phyloP scores from a whole-genome alignment of 495 filamentous ascomycete species.

The Jackrogersella minutella region DNA sequence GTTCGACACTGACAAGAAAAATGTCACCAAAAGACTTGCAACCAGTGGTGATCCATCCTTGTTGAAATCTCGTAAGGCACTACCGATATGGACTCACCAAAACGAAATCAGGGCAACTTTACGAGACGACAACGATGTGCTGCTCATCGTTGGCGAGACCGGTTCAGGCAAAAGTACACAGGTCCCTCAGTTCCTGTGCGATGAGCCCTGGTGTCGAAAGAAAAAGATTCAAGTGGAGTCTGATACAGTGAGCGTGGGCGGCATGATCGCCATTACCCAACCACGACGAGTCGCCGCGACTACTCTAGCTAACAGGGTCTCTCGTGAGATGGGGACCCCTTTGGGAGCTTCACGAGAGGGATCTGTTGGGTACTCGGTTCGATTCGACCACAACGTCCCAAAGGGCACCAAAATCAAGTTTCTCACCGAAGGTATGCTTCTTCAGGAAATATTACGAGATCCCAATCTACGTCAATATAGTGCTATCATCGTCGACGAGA shows the following conservation, averaged over 20 bases:
- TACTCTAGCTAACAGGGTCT: conserved; percentile 88
- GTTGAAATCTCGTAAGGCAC: conserved; percentile 58
- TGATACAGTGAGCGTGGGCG: conserved; percentile 68
- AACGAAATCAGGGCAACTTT: conserved; percentile 73
- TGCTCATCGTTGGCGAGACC: conserved; percentile 91
- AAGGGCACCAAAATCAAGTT: conserved; percentile 83
- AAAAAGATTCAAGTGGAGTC: conserved; percentile 58
- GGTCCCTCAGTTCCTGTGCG: conserved; percentile 86
- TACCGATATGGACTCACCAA: conserved; percentile 83
- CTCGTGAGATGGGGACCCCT: conserved; percentile 87
- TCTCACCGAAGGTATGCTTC: conserved; percentile 94
- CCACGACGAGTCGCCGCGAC: conserved; percentile 93
- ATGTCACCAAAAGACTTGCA: neutral
- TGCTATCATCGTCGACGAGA: conserved; percentile 92
- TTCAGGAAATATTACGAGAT: conserved; percentile 92
- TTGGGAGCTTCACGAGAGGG: conserved; percentile 63
- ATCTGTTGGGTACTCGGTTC: conserved; percentile 87
- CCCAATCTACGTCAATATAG: conserved; percentile 85
- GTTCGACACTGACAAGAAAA: conserved; percentile 2
- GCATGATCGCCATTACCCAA: conserved; percentile 94
- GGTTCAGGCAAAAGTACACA: conserved; percentile 98
- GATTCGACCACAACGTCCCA: conserved; percentile 85
- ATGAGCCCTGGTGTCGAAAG: conserved; percentile 79
- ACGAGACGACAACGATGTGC: conserved; percentile 69
- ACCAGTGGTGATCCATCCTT: conserved; percentile 44